Conservation (phyloP, 768 basidiomycete genomes). For the Tylopilus plumbeoviolaceoides region DNA sequence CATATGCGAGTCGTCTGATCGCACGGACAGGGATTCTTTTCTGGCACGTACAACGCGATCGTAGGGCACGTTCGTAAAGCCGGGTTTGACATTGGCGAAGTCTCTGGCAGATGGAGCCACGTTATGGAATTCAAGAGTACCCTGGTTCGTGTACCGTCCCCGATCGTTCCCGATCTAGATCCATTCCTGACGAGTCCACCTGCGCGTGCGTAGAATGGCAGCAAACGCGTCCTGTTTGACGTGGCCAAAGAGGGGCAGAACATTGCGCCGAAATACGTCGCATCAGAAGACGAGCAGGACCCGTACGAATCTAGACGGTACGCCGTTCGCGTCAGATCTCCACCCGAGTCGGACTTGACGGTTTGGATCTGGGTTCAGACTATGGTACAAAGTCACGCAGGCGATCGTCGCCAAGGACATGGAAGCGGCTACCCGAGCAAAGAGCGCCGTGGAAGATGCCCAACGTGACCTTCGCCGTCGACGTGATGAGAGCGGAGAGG, state of each 20-base stretch:
- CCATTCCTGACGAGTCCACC: neutral
- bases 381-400: constrained; percentile 81
- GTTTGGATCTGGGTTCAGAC: constrained; percentile 6
- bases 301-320: constrained; percentile 84
- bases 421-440: constrained; percentile 90
- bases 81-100: constrained; percentile 70
- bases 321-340: constrained; percentile 16
- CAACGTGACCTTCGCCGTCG: constrained; percentile 77
- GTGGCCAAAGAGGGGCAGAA: constrained; percentile 69
- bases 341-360: neutral
- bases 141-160: constrained; percentile 44
- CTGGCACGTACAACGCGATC: constrained; percentile 92
- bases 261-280: constrained; percentile 78
- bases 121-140: constrained; percentile 78
- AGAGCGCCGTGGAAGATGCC: constrained; percentile 85
- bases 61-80: constrained; percentile 71
- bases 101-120: constrained; percentile 88
- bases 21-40: constrained; percentile 84
- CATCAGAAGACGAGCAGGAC: constrained; percentile 84
- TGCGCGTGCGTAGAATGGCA: constrained; percentile 46
- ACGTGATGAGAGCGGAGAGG: constrained; percentile 69
- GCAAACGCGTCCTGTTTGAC: constrained; percentile 81
- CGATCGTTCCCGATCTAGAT: neutral
- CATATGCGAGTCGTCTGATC: neutral
- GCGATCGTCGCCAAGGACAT: constrained; percentile 89